phyloP scores from a whole-genome alignment of 176 grass and related monocot genomes.

The Triticum aestivum region DNA sequence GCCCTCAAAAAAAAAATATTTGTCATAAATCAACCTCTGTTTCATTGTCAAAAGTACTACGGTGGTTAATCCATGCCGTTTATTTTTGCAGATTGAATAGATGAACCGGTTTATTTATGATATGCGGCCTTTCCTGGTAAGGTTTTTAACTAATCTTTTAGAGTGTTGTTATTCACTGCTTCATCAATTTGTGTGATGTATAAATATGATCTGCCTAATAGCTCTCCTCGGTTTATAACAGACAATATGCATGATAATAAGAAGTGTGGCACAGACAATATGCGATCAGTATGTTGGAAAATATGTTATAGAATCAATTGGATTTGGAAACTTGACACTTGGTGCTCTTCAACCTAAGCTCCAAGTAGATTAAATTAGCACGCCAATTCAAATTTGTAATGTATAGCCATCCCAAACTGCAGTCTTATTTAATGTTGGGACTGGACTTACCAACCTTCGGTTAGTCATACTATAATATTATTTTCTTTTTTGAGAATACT shows the following conservation, averaged over 20 bases:
- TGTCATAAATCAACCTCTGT: too few relatives aligned
- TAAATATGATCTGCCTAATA: too few relatives aligned
- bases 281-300: conserved; percentile 78
- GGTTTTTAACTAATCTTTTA: too few relatives aligned
- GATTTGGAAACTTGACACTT: conserved; percentile 65
- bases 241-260: conserved; percentile 84
- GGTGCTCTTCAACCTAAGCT: conserved; percentile 75
- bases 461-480: background rate
- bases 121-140: too few relatives aligned
- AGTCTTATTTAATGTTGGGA: background rate
- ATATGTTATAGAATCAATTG: conserved; percentile 80
- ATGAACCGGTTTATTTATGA: too few relatives aligned
- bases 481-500: too few relatives aligned
- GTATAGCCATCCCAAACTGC: background rate
- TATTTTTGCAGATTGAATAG: too few relatives aligned
- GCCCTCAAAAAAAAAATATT: too few relatives aligned
- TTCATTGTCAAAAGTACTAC: too few relatives aligned
- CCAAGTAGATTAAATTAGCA: conserved; percentile 30
- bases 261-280: conserved; percentile 51
- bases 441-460: background rate
- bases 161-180: too few relatives aligned
- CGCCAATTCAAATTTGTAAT: background rate
- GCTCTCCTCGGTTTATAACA: conserved; percentile 11
- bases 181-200: too few relatives aligned
- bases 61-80: too few relatives aligned